Conservation (phyloP, 78 protist genomes). For the Tieghemostelium lacteum region DNA sequence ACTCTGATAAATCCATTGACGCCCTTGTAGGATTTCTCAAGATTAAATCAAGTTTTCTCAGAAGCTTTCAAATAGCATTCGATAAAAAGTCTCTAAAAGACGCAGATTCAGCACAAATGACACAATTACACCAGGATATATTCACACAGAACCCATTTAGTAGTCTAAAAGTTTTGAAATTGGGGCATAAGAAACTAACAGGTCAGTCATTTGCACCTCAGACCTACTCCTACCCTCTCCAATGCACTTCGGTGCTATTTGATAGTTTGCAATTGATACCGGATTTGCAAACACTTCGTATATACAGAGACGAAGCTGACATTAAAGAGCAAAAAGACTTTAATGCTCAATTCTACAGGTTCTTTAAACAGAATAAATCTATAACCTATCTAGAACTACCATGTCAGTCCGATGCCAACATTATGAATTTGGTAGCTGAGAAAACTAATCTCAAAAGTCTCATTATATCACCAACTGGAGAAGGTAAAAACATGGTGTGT, state of each 20-base stretch:
- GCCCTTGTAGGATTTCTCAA: not conserved
- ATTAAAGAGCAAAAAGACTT: not conserved
- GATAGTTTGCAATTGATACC: not conserved
- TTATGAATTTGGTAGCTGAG: not conserved
- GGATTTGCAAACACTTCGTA: not conserved
- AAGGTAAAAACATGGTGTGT: not conserved
- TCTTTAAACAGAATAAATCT: not conserved
- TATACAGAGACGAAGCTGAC: not conserved
- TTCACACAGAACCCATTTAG: not conserved
- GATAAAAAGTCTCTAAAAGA: not conserved
- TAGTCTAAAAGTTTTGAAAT: not conserved
- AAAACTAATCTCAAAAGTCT: not conserved
- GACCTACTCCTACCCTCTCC: not conserved
- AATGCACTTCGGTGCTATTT: not conserved
- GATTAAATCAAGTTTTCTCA: not conserved
- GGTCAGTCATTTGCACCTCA: slow-evolving; percentile 2
- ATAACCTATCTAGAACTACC: not conserved
- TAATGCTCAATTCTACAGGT: not conserved
- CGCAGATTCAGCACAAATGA: not conserved
- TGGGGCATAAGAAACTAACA: not conserved
- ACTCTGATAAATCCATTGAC: not conserved
- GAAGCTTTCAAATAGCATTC: not conserved
- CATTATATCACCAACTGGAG: not conserved
- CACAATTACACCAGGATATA: not conserved
- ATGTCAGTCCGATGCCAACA: not conserved